Conservation (phyloP, 2,329 filamentous ascomycete genomes). For the Microcyclosporella mali region DNA sequence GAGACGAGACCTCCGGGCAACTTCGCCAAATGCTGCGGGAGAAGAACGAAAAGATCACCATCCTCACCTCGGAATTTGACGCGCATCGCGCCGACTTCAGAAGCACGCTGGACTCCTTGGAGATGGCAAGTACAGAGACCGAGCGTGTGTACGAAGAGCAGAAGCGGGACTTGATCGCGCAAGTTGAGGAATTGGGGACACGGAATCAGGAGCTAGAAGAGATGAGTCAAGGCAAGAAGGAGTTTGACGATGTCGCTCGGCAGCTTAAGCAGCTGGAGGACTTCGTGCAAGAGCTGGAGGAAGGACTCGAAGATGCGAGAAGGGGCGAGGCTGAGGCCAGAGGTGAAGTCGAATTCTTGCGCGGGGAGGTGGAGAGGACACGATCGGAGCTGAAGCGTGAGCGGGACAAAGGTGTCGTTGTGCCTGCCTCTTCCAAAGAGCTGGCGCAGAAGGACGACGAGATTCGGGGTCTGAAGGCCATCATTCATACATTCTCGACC, state of each 20-base stretch:
- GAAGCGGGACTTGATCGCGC: conserved; percentile 76
- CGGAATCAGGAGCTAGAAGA: conserved; percentile 80
- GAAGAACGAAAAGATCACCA: conserved; percentile 93
- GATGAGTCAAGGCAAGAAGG: conserved; percentile 72
- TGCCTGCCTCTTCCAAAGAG: conserved; percentile 55
- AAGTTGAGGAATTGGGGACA: conserved; percentile 66
- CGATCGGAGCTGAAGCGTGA: conserved; percentile 82
- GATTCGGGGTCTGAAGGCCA: conserved; percentile 92
- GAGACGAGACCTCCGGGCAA: conserved; percentile 58
- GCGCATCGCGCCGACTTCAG: conserved; percentile 90
- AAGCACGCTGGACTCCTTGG: conserved; percentile 92
- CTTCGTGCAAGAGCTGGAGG: conserved; percentile 91
- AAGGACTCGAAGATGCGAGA: conserved; percentile 89
- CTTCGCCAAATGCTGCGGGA: conserved; percentile 78
- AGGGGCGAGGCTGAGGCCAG: conserved; percentile 91
- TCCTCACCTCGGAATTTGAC: conserved; percentile 91
- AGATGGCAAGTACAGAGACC: conserved; percentile 91
- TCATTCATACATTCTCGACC: conserved; percentile 89
- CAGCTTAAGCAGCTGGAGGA: conserved; percentile 95
- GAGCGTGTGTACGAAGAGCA: conserved; percentile 92
- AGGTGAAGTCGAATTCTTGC: conserved; percentile 89
- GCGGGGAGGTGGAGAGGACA: conserved; percentile 89
- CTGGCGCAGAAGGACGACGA: conserved; percentile 94
- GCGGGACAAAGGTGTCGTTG: conserved; percentile 63
- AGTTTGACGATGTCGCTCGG: conserved; percentile 82